phyloP scores from a whole-genome alignment of 2,329 filamentous ascomycete species.

The Xylariaceae sp. region DNA sequence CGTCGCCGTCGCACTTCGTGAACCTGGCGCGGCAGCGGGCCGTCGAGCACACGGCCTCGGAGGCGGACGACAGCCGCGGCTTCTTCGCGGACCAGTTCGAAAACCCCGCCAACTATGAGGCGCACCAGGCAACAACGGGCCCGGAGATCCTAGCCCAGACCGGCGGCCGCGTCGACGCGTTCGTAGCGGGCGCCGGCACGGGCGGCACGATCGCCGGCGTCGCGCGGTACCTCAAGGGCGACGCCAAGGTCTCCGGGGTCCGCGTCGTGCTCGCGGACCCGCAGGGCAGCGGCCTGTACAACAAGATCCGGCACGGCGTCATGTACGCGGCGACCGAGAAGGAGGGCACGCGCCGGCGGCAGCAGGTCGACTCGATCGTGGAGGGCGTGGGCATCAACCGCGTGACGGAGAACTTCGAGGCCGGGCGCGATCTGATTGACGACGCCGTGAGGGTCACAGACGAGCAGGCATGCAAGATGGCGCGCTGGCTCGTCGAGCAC shows the following conservation, averaged over 20 bases:
- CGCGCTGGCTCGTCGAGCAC: constrained; percentile 92
- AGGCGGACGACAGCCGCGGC: constrained; percentile 69
- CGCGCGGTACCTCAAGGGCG: constrained; percentile 79
- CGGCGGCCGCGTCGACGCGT: constrained; percentile 76
- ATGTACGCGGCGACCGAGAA: constrained; percentile 91
- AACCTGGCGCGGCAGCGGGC: constrained; percentile 85
- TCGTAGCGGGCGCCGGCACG: constrained; percentile 91
- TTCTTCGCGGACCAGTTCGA: constrained; percentile 99
- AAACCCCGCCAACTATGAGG: constrained; percentile 83
- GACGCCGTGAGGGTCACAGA: constrained; percentile 90
- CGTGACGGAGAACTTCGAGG: constrained; percentile 91
- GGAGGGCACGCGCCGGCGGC: constrained; percentile 86
- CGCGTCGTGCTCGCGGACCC: constrained; percentile 85
- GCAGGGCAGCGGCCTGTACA: constrained; percentile 90
- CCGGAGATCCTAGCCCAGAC: constrained; percentile 88
- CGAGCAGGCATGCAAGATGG: constrained; percentile 89
- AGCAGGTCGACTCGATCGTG: constrained; percentile 94
- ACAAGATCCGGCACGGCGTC: constrained; percentile 89
- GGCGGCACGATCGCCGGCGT: constrained; percentile 93
- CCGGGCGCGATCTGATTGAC: constrained; percentile 83
- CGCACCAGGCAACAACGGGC: constrained; percentile 82
- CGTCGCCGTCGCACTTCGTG: constrained; percentile 92
- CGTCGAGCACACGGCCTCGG: constrained; percentile 68
- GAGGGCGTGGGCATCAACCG: constrained; percentile 96
- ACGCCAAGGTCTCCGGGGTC: constrained; percentile 54